phyloP scores from a whole-genome alignment of 345 rosid species.

The Garcia nutans region DNA sequence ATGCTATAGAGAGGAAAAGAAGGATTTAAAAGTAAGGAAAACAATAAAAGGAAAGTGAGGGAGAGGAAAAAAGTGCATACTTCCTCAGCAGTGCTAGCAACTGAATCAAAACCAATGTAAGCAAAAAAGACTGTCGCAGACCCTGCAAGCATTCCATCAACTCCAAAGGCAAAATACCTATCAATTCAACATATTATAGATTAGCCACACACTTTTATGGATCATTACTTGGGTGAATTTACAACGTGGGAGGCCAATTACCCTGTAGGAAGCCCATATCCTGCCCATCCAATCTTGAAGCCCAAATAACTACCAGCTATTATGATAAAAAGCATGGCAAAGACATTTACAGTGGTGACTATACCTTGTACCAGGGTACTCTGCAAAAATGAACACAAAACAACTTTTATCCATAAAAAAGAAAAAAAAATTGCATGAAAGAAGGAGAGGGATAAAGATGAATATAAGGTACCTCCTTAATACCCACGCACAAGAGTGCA shows the following conservation, averaged over 20 bases:
- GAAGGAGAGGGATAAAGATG: not conserved
- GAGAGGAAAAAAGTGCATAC: conserved; percentile 31
- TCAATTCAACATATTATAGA: conserved; percentile 6
- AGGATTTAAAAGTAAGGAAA: too few relatives aligned
- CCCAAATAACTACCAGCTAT: conserved; percentile 85
- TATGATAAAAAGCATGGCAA: conserved; percentile 81
- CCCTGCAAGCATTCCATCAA: conserved; percentile 96
- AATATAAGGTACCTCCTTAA: conserved; percentile 72
- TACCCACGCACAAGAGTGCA: conserved; percentile 90
- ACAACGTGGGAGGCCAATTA: conserved; percentile 31
- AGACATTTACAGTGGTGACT: conserved; percentile 74
- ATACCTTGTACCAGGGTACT: conserved; percentile 82
- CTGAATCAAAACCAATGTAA: conserved; percentile 93
- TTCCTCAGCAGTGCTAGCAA: conserved; percentile 99
- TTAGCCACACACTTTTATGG: not conserved
- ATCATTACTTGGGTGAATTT: conserved; percentile 2
- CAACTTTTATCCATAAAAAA: not conserved
- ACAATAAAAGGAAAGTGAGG: not conserved
- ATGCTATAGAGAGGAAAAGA: not conserved
- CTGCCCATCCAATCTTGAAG: conserved; percentile 87
- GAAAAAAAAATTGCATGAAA: not conserved
- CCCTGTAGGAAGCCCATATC: conserved; percentile 93
- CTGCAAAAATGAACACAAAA: conserved; percentile 39
- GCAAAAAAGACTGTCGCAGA: conserved; percentile 97
- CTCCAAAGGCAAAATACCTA: conserved; percentile 91